Percentiles rank a stretch among this genome's conserved stretches.
phyloP scores from a whole-genome alignment of 768 basidiomycete species.

The Suillus variegatus region DNA sequence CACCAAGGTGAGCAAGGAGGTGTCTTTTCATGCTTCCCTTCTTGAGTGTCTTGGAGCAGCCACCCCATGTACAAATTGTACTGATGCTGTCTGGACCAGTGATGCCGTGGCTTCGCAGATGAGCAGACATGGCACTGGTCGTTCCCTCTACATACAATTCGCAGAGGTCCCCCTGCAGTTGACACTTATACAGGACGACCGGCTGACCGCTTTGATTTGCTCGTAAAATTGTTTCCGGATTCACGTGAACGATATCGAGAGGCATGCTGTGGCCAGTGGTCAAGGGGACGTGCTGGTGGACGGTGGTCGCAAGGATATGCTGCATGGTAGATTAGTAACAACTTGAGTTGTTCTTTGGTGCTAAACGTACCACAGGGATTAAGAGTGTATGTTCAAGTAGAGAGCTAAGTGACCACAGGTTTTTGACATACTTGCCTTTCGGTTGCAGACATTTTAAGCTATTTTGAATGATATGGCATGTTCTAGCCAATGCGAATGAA shows the following conservation, averaged over 20 bases:
- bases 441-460: not conserved
- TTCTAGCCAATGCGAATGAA: not conserved
- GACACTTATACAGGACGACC: not conserved
- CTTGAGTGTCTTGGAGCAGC: conserved; percentile 5
- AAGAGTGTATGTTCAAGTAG: no score
- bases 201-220: not conserved
- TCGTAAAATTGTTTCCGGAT: not conserved
- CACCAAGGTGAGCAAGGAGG: conserved; percentile 8
- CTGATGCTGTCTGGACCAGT: no score
- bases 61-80: conserved; percentile 3
- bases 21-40: conserved; percentile 11
- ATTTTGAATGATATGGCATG: not conserved
- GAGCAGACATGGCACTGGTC: not conserved
- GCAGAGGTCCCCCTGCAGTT: not conserved
- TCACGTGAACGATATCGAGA: not conserved
- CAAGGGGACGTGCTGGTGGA: not conserved
- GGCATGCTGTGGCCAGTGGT: not conserved
- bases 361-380: not conserved
- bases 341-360: not conserved
- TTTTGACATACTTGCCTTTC: not conserved
- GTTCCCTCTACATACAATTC: conserved; percentile 2
- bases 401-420: not conserved
- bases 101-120: conserved; percentile 11
- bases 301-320: not conserved
- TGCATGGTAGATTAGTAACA: not conserved